These are phyloP conservation scores for Pleurostoma richardsiae DNA, from an alignment of 2,329 filamentous ascomycete genomes.

Conservation along the genomic window DNA sequence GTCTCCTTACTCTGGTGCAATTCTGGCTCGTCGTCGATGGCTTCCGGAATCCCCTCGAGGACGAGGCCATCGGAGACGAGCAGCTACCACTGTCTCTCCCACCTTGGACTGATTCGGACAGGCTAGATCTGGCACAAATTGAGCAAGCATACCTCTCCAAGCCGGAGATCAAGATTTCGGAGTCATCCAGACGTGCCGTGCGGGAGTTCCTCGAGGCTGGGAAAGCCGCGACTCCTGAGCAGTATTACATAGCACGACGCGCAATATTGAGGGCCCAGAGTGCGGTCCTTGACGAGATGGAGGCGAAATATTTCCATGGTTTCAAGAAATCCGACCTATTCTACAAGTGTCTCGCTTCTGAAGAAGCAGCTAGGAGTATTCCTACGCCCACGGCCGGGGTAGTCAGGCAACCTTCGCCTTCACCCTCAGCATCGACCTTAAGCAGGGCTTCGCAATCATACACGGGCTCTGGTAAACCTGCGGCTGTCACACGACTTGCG, in stretches of 20 bases:
- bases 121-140: conserved; percentile 84
- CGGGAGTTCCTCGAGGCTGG: conserved; percentile 75
- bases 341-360: conserved; percentile 91
- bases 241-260: conserved; percentile 78
- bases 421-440: conserved; percentile 12
- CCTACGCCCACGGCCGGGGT: conserved; percentile 13
- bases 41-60: conserved; percentile 88
- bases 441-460: conserved; percentile 27
- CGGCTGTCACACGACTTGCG: conserved; percentile 34
- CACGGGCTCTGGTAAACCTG: conserved; percentile 31
- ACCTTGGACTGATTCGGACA: conserved; percentile 78
- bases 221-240: conserved; percentile 66
- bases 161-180: conserved; percentile 73
- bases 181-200: conserved; percentile 64
- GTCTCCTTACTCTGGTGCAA: conserved; percentile 83
- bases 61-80: conserved; percentile 67
- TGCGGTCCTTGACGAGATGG: conserved; percentile 77
- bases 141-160: conserved; percentile 83
- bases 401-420: conserved; percentile 13
- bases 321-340: conserved; percentile 94
- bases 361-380: conserved; percentile 55
- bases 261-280: conserved; percentile 81
- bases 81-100: conserved; percentile 55
- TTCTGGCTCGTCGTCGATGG: conserved; percentile 99
- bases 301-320: conserved; percentile 69